A percentile compares a stretch with the other conserved stretches of the same genome.
Conservation (phyloP, 192 early-diverging fungal species). For the Phlyctochytrium arcticum region DNA sequence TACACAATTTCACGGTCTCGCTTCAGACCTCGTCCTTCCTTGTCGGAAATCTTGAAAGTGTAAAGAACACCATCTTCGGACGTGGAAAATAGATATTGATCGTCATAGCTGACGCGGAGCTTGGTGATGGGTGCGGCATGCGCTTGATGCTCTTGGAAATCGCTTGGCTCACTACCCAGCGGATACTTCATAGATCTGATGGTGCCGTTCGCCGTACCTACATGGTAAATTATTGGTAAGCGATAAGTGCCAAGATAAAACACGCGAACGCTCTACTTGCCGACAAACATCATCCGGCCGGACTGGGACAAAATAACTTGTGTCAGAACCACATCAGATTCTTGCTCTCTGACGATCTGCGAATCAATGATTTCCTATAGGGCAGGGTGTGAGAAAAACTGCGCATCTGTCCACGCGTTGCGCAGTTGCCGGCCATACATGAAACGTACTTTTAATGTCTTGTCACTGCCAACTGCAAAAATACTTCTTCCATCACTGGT, state of each 20-base stretch:
- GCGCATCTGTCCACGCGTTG: background rate
- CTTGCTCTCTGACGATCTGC: slow-evolving; percentile 50
- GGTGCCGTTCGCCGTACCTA: slow-evolving; percentile 48
- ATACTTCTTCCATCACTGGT: slow-evolving; percentile 48
- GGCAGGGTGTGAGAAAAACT: background rate
- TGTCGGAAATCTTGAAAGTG: slow-evolving; percentile 54
- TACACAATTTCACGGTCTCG: slow-evolving; percentile 49
- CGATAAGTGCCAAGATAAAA: background rate
- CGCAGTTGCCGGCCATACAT: background rate
- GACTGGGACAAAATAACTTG: slow-evolving; percentile 57
- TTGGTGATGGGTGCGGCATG: slow-evolving; percentile 51
- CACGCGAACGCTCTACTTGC: slow-evolving; percentile 3
- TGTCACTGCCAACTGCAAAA: slow-evolving; percentile 57
- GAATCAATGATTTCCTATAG: slow-evolving; percentile 56
- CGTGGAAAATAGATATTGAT: slow-evolving; percentile 56
- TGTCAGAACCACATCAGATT: slow-evolving; percentile 48
- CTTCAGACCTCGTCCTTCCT: slow-evolving; percentile 47
- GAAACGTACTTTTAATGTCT: slow-evolving; percentile 46
- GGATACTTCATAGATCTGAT: slow-evolving; percentile 59
- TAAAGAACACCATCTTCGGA: slow-evolving; percentile 55
- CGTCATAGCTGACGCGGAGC: slow-evolving; percentile 53
- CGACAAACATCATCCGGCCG: slow-evolving; percentile 61
- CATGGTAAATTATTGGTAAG: background rate
- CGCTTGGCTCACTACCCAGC: slow-evolving; percentile 37
- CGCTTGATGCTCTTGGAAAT: slow-evolving; percentile 59